These are phyloP conservation scores for Chaetomium cochliodes DNA, from an alignment of 495 filamentous ascomycete genomes.

Conservation along the genomic window DNA sequence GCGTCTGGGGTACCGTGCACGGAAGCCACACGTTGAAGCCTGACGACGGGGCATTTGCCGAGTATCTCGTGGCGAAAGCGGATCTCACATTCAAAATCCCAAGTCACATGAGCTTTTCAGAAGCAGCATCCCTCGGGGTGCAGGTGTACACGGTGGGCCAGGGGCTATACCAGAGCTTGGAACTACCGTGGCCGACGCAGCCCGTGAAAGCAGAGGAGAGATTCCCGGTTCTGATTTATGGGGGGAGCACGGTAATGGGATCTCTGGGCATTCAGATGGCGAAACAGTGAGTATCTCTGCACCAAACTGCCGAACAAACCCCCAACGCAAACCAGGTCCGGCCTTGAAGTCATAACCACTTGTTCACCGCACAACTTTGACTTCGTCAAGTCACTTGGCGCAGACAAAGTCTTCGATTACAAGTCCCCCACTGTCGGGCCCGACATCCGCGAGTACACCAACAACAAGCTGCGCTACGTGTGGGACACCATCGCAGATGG, in stretches of 20 bases:
- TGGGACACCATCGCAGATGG: neutral
- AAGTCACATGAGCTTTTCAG: neutral
- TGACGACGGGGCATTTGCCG: neutral
- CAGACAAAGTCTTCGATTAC: constrained; percentile 6
- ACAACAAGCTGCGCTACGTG: neutral
- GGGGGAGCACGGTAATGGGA: neutral
- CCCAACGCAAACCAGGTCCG: neutral
- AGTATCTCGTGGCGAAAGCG: neutral
- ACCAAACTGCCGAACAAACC: neutral
- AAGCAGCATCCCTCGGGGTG: neutral
- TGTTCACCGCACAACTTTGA: constrained; percentile 10
- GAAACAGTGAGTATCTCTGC: neutral
- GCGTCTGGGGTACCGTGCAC: constrained; percentile 1
- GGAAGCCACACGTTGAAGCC: neutral
- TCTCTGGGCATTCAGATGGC: neutral
- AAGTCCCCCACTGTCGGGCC: neutral
- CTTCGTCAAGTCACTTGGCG: neutral
- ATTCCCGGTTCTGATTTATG: neutral
- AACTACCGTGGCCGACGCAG: neutral
- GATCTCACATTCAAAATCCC: neutral
- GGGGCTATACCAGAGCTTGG: neutral
- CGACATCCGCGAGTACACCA: neutral
- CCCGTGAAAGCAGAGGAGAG: neutral
- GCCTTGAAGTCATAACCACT: constrained; percentile 2
- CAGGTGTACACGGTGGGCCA: neutral